Conservation (phyloP, 768 basidiomycete species). For the Leccinum ochraceum region DNA sequence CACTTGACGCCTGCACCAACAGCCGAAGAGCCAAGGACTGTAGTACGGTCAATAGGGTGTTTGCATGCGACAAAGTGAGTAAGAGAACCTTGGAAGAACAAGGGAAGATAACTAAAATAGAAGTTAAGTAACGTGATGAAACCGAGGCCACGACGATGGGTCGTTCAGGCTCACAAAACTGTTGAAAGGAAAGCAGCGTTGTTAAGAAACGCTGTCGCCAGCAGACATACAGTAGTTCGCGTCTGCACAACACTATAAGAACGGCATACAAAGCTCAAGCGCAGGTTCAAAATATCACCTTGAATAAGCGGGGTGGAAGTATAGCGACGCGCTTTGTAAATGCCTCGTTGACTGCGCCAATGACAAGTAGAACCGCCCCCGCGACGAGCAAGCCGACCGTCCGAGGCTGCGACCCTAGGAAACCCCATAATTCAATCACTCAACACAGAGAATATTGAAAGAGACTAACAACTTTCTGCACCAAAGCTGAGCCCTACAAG, state of each 20-base stretch:
- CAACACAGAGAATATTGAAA: neutral
- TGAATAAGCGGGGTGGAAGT: constrained; percentile 73
- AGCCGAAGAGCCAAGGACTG: constrained; percentile 69
- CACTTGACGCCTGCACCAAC: constrained; percentile 68
- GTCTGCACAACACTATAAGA: constrained; percentile 43
- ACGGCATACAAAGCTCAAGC: neutral
- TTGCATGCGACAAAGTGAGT: neutral
- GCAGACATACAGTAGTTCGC: constrained; percentile 64
- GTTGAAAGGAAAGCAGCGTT: constrained; percentile 58
- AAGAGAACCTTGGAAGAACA: constrained; percentile 60
- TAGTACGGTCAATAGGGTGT: neutral
- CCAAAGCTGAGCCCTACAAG: constrained; percentile 73
- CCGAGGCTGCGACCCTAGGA: constrained; percentile 52
- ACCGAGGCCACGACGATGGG: no score
- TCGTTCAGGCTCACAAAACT: constrained; percentile 22
- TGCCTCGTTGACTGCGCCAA: constrained; percentile 55
- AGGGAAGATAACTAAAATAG: constrained; percentile 54
- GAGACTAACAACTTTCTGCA: constrained; percentile 59
- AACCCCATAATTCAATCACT: neutral
- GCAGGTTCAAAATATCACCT: constrained; percentile 36
- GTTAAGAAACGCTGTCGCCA: constrained; percentile 61
- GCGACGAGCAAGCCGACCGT: constrained; percentile 60
- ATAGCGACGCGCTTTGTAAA: constrained; percentile 67
- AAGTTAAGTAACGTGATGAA: neutral
- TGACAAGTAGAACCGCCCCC: constrained; percentile 52